Conservation (phyloP, 2,329 filamentous ascomycete genomes). For the Pseudocercospora fijiensis region DNA sequence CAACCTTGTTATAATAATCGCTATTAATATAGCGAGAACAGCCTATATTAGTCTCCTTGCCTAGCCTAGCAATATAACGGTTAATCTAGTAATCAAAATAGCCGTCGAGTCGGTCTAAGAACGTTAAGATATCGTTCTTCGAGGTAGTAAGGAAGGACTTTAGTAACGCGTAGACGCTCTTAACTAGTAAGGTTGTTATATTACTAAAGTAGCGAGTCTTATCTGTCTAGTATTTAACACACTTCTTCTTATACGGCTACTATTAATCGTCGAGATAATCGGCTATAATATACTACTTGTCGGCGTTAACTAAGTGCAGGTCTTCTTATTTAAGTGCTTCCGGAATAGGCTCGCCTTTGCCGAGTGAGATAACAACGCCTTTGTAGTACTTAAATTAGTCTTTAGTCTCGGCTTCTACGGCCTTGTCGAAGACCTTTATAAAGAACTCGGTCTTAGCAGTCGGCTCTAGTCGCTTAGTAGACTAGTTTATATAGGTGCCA, state of each 20-base stretch:
- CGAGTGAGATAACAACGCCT: background rate
- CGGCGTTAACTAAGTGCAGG: background rate
- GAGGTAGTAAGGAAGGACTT: background rate
- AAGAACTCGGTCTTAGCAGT: background rate
- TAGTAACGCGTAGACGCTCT: background rate
- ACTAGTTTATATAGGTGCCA: background rate
- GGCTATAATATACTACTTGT: background rate
- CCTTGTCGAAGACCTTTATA: background rate
- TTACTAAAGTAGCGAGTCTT: background rate
- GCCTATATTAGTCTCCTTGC: background rate
- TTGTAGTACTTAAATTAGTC: background rate
- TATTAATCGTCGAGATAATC: no score
- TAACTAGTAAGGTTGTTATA: background rate
- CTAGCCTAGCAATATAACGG: background rate
- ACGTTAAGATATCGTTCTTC: background rate
- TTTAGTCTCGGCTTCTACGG: background rate
- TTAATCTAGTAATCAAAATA: background rate
- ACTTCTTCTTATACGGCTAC: no score
- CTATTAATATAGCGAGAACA: background rate
- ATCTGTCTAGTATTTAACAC: no score
- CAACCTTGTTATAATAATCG: background rate
- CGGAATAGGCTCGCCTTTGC: background rate
- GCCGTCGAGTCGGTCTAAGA: background rate
- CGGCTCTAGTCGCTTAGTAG: background rate
- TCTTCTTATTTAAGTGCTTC: background rate